A percentile compares a stretch with the other conserved stretches of the same genome.
These are phyloP conservation scores for Circinella umbellata DNA, from an alignment of 371 early-diverging fungal species.

Conservation along the genomic window DNA sequence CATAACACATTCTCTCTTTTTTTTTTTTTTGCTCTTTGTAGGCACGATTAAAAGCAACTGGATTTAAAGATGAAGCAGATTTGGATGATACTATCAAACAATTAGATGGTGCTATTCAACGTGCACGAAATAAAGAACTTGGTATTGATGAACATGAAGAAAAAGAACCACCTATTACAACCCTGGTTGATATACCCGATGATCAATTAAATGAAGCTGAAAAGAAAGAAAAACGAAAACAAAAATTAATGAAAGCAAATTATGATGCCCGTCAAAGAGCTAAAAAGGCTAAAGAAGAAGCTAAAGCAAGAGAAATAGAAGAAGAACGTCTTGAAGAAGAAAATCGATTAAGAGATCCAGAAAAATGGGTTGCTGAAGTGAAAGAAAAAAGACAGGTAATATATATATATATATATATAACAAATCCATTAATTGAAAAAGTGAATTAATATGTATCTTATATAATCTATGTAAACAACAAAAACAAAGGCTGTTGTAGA, in stretches of 20 bases:
- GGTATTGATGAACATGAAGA: constrained; percentile 83
- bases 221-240: constrained; percentile 85
- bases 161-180: constrained; percentile 76
- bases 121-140: constrained; percentile 78
- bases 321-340: constrained; percentile 74
- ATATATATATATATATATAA: no score
- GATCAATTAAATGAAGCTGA: constrained; percentile 77
- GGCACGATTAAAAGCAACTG: constrained; percentile 65
- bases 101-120: constrained; percentile 66
- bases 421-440: no score
- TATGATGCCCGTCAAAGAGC: constrained; percentile 82
- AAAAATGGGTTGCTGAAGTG: constrained; percentile 75
- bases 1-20: no score
- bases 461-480: background rate
- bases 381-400: constrained; percentile 63
- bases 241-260: constrained; percentile 80
- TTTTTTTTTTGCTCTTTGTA: constrained; percentile 22
- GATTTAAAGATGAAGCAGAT: constrained; percentile 76
- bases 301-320: constrained; percentile 67
- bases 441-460: no score
- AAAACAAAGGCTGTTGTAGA: constrained; percentile 54
- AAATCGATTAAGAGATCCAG: constrained; percentile 66
- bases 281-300: constrained; percentile 82
- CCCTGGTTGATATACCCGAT: constrained; percentile 81
- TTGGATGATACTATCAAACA: constrained; percentile 75